These are phyloP conservation scores for Lepidium africanum DNA, from an alignment of 345 rosid genomes.

Conservation along the genomic window DNA sequence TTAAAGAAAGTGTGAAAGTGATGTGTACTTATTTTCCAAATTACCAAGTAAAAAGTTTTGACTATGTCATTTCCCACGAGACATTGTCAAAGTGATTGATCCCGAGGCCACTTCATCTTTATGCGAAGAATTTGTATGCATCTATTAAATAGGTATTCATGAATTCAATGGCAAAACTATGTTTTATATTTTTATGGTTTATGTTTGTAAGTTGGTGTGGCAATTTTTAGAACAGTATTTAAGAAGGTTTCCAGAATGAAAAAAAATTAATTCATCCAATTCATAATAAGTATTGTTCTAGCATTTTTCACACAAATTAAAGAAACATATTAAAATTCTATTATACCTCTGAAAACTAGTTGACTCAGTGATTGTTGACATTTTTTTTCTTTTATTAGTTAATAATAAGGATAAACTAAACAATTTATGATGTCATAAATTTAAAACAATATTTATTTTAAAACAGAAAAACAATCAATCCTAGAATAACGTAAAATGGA, in stretches of 20 bases:
- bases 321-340: no score
- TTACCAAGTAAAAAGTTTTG: slow-evolving; percentile 23
- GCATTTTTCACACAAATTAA: no score
- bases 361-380: no score
- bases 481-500: no score
- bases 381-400: no score
- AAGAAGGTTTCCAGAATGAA: slow-evolving; percentile 5
- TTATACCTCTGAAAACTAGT: no score
- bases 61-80: slow-evolving; percentile 21
- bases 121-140: background rate
- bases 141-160: background rate
- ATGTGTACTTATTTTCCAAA: slow-evolving; percentile 17
- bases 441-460: no score
- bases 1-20: slow-evolving; percentile 22
- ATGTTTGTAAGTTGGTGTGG: slow-evolving; percentile 2
- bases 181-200: slow-evolving; percentile 1
- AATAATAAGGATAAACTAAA: no score
- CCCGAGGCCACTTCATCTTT: slow-evolving; percentile 25
- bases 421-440: no score
- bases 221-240: slow-evolving; percentile 10
- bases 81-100: slow-evolving; percentile 27
- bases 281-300: no score
- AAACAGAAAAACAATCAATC: no score
- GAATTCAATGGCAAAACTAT: background rate
- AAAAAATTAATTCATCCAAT: no score